phyloP scores from a whole-genome alignment of 2,329 filamentous ascomycete genomes.

The Calycina marina region DNA sequence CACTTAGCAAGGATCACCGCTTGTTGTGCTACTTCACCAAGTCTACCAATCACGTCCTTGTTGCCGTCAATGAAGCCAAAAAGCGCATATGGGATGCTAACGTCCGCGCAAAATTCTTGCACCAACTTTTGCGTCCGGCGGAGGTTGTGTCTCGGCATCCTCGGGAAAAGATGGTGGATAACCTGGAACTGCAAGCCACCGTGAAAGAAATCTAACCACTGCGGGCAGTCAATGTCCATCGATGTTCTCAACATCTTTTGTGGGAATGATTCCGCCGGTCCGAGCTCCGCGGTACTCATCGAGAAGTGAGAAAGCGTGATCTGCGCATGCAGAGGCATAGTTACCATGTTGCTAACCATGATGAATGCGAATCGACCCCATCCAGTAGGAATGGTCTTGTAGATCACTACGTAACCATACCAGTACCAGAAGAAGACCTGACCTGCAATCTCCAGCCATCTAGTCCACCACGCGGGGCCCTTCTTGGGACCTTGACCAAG shows the following conservation, averaged over 20 bases:
- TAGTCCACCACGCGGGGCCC: slow-evolving; percentile 70
- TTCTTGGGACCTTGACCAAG: slow-evolving; percentile 55
- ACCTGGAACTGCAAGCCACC: slow-evolving; percentile 83
- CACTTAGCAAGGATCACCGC: slow-evolving; percentile 65
- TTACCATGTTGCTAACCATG: slow-evolving; percentile 66
- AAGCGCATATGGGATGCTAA: slow-evolving; percentile 70
- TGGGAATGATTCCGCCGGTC: slow-evolving; percentile 71
- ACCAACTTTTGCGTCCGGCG: slow-evolving; percentile 61
- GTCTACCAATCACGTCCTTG: slow-evolving; percentile 58
- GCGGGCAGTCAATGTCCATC: slow-evolving; percentile 82
- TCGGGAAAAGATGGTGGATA: slow-evolving; percentile 73
- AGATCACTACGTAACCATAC: slow-evolving; percentile 74
- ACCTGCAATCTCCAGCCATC: slow-evolving; percentile 63
- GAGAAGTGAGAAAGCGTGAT: slow-evolving; percentile 88
- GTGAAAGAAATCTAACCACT: slow-evolving; percentile 81
- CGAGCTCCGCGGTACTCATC: slow-evolving; percentile 82
- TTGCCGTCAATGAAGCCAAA: slow-evolving; percentile 79
- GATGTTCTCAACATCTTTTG: slow-evolving; percentile 86
- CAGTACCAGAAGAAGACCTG: slow-evolving; percentile 74
- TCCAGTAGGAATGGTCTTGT: slow-evolving; percentile 54
- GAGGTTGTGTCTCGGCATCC: slow-evolving; percentile 75
- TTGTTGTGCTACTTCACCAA: slow-evolving; percentile 70
- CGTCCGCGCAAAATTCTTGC: slow-evolving; percentile 67
- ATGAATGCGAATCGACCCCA: slow-evolving; percentile 60
- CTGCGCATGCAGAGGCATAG: slow-evolving; percentile 72